Evolutionary conservation across 23 red algal species (phyloP).

Genomic region (Chondrus crispus): DNA sequence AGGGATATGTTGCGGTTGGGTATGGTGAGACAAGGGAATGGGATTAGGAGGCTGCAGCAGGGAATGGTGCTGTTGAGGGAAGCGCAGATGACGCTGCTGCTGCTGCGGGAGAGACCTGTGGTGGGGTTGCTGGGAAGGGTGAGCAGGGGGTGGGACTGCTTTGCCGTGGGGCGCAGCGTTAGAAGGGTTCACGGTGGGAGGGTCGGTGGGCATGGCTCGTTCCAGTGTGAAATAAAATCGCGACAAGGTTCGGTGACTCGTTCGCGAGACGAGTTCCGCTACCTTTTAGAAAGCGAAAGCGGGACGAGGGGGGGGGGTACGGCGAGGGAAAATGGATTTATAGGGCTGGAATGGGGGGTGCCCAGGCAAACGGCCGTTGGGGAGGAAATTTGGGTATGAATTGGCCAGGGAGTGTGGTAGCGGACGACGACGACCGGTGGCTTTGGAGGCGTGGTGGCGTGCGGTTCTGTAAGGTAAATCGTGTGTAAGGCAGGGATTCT

Average conservation of each 20-base stretch:
- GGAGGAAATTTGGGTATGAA: too few species aligned
- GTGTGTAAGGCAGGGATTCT: too few species aligned
- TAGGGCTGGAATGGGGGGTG: neutral
- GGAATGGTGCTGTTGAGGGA: neutral
- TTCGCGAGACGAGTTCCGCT: neutral
- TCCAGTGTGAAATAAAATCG: neutral
- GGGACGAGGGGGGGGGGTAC: neutral
- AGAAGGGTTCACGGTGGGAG: neutral
- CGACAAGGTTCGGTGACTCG: neutral
- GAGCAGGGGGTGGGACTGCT: neutral
- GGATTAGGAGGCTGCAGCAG: neutral
- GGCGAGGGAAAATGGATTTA: neutral
- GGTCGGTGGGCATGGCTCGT: conserved; percentile 1
- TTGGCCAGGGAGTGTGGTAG: too few species aligned
- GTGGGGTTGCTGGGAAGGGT: neutral
- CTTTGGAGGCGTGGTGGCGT: too few species aligned
- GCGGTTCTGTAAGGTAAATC: too few species aligned
- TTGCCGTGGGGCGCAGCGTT: neutral
- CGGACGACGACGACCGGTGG: too few species aligned
- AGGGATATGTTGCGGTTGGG: neutral
- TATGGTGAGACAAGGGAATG: neutral
- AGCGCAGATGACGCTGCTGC: too few species aligned
- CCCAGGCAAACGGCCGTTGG: too few species aligned
- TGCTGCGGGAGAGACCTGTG: too few species aligned
- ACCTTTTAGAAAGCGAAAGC: neutral